Evolutionary conservation across 139 green algal species (phyloP).

Genomic region (Desmodesmus armatus): DNA sequence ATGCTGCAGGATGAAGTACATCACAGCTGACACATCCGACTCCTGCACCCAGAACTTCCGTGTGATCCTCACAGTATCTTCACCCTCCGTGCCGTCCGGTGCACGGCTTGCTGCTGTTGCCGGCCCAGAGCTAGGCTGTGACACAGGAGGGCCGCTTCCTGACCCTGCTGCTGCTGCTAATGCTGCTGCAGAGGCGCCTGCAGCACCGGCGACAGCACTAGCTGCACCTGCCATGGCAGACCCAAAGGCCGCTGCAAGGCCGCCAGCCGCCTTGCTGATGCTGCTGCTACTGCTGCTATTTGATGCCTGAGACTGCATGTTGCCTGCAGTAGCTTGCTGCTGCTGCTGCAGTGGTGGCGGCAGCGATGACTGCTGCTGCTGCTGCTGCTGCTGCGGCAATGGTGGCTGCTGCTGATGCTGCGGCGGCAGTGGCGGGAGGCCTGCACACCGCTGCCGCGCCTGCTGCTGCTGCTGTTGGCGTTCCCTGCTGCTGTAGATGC

Average conservation of each 20-base stretch:
- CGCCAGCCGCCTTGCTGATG: not conserved
- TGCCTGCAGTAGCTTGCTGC: not conserved
- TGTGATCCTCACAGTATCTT: not conserved
- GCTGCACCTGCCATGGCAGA: conserved; percentile 23
- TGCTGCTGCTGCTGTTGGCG: not conserved
- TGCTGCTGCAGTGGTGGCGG: too few relatives aligned
- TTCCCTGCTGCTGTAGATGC: too few relatives aligned
- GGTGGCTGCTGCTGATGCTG: not conserved
- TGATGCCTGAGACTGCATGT: not conserved
- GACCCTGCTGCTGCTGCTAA: not conserved
- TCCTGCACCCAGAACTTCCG: conserved; percentile 57
- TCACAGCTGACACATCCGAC: conserved; percentile 55
- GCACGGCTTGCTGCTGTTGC: not conserved
- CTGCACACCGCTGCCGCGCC: too few relatives aligned
- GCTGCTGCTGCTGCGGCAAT: not conserved
- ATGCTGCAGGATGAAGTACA: conserved; percentile 51
- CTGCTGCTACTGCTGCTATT: not conserved
- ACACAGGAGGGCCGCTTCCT: too few relatives aligned
- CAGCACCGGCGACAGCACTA: conserved; percentile 26
- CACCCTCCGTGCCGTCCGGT: not conserved
- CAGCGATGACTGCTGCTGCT: not conserved
- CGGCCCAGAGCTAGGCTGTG: too few relatives aligned
- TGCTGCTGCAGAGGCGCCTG: conserved; percentile 2
- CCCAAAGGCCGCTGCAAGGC: conserved; percentile 7
- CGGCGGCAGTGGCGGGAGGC: too few relatives aligned